Base-by-base conservation (phyloP, 257 asterid species). In the Galeopsis tetrahit region DNA sequence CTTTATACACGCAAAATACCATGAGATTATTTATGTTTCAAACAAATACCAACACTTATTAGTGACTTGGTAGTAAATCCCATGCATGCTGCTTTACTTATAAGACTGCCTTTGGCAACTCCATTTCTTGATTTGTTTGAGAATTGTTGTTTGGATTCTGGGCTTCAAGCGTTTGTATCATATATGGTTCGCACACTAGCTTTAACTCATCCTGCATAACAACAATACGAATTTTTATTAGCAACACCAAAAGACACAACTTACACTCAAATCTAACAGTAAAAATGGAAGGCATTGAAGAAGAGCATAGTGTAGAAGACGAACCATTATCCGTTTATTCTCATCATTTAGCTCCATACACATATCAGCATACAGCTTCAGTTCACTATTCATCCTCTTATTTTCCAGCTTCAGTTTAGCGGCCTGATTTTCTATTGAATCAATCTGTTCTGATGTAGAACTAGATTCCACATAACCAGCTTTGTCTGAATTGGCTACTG, bases 141-240 rank as follows among this genome's bases (percentile, higher is more conserved):
- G 68, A 71, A 10, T 15, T 51, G 36, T 48, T 39, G 17, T 64
- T 43, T 33, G 78, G 78, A 75, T 79, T 71, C 69, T 2, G 43
- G 6, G 65, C 76, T 61, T 80, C 81, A 36, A 80, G 75, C 57
- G 5, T 33, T 10, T 68, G 57, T 39, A 66, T n/a, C 9, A 34
- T 62, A 57, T n/a, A 9, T 4, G 71, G 77, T 38, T 34, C 66
- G 13, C 66, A 65, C 21, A 74, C 10, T 63, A 14, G 7, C 67
- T 21, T 72, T 40, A 72, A 53, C 62, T 77, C 71, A 49, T 67
- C 78, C 75, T 61, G 72, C 71, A 67, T 31, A 46, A 67, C 56
- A n/a, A 49, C 1, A 14, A 36, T 7, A 39, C 11, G 0, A 8
- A 28, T 13, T 6, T 34, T 10, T 34, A 48, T 68, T 68, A 68